Evolutionary conservation across 1,284 basidiomycete genomes (phyloP), one percentile per base, ranked within the genome.

Genomic region (Cutaneotrichosporon dermatis): DNA sequence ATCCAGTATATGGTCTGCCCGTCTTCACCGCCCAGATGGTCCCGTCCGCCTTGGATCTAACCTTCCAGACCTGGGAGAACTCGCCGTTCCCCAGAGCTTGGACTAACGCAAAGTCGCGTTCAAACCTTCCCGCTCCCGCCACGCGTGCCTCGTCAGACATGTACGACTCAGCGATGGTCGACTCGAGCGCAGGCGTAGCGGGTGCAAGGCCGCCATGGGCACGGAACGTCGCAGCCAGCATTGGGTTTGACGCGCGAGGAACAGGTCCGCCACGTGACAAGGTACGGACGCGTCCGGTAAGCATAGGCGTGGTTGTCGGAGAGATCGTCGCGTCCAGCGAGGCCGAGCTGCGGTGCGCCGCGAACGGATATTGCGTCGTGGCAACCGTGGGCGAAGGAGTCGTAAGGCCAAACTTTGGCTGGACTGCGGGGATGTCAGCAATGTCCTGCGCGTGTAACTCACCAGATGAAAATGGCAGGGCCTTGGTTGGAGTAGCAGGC

Each of bases 61-160:
- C 94, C 79, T 93, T 94, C 81, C 92, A 88, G 10, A 93, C 94
- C 68, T 88, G 88, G 41, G 92, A 92, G 78, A 98, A 98, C 74
- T 94, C 91, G 16, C 95, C 95, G 46, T 86, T 85, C 1, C 95
- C 95, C 6, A 98, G 82, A 66, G 88, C 85, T 59, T 88, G 86
- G 16, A 92, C 79, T 62, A 91, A 85, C 6, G 85, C 81, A 72
- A 93, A 97, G 56, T 80, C 76, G 37, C 66, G 73, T 56, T 77
- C 76, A 45, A 78, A 76, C 11, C 66, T 61, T 5, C 63, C 61
- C 12, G 60, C 58, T 11, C 61, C 61, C 12, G 62, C 58, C 2
- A 44, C 55, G 44, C 61, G 57, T 6, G 43, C 56, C 2, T 48
- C 42, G 5, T 49, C 46, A 7, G 54, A 16, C 13, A 58, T 56